Percentiles rank a stretch among this genome's conserved stretches.
phyloP scores from a whole-genome alignment of 768 basidiomycete species.

The Tulasnella sp. region DNA sequence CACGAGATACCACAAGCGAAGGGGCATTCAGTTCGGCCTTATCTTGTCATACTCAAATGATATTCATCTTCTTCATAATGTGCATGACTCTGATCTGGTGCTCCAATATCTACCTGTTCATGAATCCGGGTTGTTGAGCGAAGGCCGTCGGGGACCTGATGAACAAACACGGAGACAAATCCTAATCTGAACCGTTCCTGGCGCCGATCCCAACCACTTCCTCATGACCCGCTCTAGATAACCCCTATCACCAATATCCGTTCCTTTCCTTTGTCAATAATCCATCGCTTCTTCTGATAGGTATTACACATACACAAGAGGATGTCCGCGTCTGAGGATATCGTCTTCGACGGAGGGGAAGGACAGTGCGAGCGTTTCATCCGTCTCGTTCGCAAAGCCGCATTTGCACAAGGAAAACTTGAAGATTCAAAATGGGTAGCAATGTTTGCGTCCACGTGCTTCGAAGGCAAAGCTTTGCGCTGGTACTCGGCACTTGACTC shows the following conservation, averaged over 20 bases:
- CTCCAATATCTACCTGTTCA: too few relatives aligned
- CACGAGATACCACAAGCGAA: too few relatives aligned
- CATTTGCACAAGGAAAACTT: neutral
- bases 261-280: neutral
- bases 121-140: too few relatives aligned
- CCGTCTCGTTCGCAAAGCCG: neutral
- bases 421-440: neutral
- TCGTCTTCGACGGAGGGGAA: neutral
- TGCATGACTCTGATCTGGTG: too few relatives aligned
- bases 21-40: too few relatives aligned
- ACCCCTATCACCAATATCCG: neutral
- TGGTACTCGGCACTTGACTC: neutral
- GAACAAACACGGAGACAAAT: too few relatives aligned
- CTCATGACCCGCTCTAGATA: neutral
- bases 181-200: neutral
- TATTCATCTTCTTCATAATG: too few relatives aligned
- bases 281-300: neutral
- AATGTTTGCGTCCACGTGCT: neutral
- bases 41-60: too few relatives aligned
- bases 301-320: neutral
- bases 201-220: neutral
- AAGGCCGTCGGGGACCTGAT: neutral
- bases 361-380: neutral
- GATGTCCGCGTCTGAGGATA: neutral
- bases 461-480: neutral